A percentile compares a stretch with the other conserved stretches of the same genome.
phyloP scores from a whole-genome alignment of 2,329 filamentous ascomycete species.

The Scytalidium lignicola region DNA sequence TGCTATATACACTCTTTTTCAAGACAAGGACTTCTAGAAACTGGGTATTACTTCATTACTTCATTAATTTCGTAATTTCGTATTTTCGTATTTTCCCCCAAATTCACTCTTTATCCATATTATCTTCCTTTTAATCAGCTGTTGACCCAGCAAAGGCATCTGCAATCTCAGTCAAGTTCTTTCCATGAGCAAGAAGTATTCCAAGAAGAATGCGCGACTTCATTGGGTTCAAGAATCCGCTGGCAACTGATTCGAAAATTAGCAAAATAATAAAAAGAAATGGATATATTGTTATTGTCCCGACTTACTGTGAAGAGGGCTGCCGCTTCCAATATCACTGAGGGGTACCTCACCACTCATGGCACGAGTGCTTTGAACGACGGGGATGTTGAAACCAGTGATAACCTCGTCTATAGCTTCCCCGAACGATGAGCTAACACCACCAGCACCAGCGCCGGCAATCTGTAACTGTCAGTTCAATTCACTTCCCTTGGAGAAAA shows the following conservation, averaged over 20 bases:
- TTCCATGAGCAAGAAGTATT: slow-evolving; percentile 14
- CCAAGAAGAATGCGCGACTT: slow-evolving; percentile 48
- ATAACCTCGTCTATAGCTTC: slow-evolving; percentile 38
- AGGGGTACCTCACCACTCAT: slow-evolving; percentile 35
- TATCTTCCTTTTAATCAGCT: slow-evolving; percentile 1
- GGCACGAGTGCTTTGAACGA: slow-evolving; percentile 47
- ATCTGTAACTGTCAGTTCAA: slow-evolving; percentile 20
- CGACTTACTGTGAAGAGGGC: too few species aligned
- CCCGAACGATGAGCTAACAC: slow-evolving; percentile 36
- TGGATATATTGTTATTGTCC: too few species aligned
- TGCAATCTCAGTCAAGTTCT: slow-evolving; percentile 16
- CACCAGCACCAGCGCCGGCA: slow-evolving; percentile 50
- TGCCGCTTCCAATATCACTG: slow-evolving; percentile 5
- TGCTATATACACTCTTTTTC: too few species aligned
- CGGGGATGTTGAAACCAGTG: slow-evolving; percentile 39
- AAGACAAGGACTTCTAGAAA: too few species aligned
- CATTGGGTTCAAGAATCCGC: slow-evolving; percentile 50
- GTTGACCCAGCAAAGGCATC: slow-evolving; percentile 10
- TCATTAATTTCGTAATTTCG: too few species aligned
- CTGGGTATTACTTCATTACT: too few species aligned
- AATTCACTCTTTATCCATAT: too few species aligned
- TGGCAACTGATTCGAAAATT: slow-evolving; percentile 28
- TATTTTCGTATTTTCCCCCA: too few species aligned
- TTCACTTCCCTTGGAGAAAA: background rate
- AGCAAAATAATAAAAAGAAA: slow-evolving; percentile 4